A percentile compares a stretch with the other conserved stretches of the same genome.
These are phyloP conservation scores for Paraphoma sp. DNA, from an alignment of 2,329 filamentous ascomycete genomes.

Conservation along the genomic window DNA sequence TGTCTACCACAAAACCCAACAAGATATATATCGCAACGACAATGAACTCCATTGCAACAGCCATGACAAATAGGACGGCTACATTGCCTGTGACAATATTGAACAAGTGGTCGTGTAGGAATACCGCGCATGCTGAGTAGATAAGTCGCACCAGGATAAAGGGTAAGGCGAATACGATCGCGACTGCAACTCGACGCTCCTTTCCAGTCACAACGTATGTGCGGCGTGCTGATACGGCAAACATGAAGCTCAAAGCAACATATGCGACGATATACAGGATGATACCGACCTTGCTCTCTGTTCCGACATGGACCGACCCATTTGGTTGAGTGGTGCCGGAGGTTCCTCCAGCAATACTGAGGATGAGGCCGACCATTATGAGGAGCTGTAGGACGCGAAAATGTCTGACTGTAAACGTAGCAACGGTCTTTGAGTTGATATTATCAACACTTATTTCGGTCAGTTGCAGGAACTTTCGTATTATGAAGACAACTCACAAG, in stretches of 20 bases:
- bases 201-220: constrained; percentile 7
- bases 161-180: constrained; percentile 22
- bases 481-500: constrained; percentile 27
- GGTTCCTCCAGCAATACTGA: constrained; percentile 39
- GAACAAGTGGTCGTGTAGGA: constrained; percentile 21
- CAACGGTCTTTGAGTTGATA: constrained; percentile 19
- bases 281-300: constrained; percentile 20
- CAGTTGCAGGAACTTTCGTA: no score
- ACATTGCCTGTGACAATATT: constrained; percentile 20
- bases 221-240: constrained; percentile 6
- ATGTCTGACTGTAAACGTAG: constrained; percentile 24
- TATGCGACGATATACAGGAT: constrained; percentile 24
- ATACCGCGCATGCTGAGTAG: constrained; percentile 21
- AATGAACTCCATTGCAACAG: constrained; percentile 26
- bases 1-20: constrained; percentile 20
- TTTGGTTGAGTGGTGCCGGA: constrained; percentile 13
- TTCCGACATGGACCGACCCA: constrained; percentile 20
- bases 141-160: constrained; percentile 25
- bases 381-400: constrained; percentile 42
- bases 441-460: constrained; percentile 11
- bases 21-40: constrained; percentile 23
- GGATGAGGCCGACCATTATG: constrained; percentile 42
- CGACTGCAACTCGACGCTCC: constrained; percentile 20
- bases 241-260: constrained; percentile 12
- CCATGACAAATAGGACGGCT: constrained; percentile 17